Evolutionary conservation across 2,329 filamentous ascomycete species (phyloP).

Genomic region (Fusarium sp.): DNA sequence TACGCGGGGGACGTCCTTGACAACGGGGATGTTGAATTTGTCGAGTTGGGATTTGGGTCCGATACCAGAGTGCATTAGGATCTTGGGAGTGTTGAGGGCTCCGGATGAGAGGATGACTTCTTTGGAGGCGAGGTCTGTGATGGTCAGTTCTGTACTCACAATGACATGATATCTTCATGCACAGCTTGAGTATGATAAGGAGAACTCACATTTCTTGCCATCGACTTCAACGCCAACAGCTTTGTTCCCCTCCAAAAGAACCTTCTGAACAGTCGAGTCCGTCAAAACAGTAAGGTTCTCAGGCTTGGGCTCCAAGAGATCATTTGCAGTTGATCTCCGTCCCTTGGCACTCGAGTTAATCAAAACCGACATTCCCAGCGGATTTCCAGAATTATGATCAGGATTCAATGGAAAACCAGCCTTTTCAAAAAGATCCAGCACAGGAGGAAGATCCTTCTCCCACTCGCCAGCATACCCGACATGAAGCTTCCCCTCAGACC

Average conservation of each 20-base stretch:
- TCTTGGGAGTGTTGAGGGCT: slow-evolving; percentile 52
- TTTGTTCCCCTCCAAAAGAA: slow-evolving; percentile 28
- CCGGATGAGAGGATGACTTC: slow-evolving; percentile 58
- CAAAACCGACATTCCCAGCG: slow-evolving; percentile 62
- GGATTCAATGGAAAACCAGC: slow-evolving; percentile 60
- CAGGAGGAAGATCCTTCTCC: slow-evolving; percentile 57
- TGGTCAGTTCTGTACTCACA: neutral
- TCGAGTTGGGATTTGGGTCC: slow-evolving; percentile 24
- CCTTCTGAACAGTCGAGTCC: slow-evolving; percentile 24
- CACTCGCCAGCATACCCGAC: slow-evolving; percentile 59
- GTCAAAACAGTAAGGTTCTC: slow-evolving; percentile 51
- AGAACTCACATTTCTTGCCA: slow-evolving; percentile 27
- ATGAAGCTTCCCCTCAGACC: slow-evolving; percentile 57
- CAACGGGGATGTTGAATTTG: slow-evolving; percentile 16
- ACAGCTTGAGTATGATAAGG: neutral
- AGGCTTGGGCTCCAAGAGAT: slow-evolving; percentile 55
- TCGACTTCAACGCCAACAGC: slow-evolving; percentile 30
- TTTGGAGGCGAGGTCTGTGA: slow-evolving; percentile 46
- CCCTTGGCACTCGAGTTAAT: slow-evolving; percentile 61
- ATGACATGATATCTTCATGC: too few relatives aligned
- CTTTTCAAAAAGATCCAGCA: slow-evolving; percentile 59
- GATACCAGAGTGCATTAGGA: slow-evolving; percentile 51
- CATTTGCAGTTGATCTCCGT: slow-evolving; percentile 59
- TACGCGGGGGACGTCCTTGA: slow-evolving; percentile 48
- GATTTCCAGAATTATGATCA: slow-evolving; percentile 67